These are phyloP conservation scores for Scalesia atractyloides DNA, from an alignment of 129 eudicot species.

Conservation along the genomic window DNA sequence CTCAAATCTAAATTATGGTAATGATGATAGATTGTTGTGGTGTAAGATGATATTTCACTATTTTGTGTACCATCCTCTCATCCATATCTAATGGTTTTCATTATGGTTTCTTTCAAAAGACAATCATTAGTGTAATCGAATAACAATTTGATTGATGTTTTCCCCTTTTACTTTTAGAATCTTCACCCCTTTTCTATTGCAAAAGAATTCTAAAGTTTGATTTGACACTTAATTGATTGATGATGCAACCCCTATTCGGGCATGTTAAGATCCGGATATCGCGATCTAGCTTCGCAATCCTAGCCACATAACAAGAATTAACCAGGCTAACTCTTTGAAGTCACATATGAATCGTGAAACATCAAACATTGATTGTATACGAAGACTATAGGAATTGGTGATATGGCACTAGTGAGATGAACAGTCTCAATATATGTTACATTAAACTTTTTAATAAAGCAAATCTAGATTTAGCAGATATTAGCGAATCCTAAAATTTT, in stretches of 20 bases:
- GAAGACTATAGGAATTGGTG: too few species aligned
- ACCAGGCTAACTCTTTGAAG: too few species aligned
- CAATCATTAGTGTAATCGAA: neutral
- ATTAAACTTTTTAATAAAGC: too few species aligned
- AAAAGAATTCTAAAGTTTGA: neutral
- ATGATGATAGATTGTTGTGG: slow-evolving; percentile 3
- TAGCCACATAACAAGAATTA: too few species aligned
- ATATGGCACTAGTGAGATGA: too few species aligned
- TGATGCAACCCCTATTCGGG: neutral
- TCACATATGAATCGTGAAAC: too few species aligned
- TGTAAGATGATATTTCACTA: slow-evolving; percentile 1
- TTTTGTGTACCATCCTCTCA: neutral
- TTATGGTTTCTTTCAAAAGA: neutral
- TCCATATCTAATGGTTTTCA: neutral
- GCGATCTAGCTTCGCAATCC: too few species aligned
- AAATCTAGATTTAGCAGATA: too few species aligned
- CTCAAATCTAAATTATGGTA: neutral
- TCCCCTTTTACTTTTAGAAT: neutral
- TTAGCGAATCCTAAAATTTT: too few species aligned
- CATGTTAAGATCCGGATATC: neutral
- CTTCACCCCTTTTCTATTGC: neutral
- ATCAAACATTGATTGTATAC: too few species aligned
- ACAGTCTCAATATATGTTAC: too few species aligned
- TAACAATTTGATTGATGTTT: neutral
- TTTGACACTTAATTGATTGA: slow-evolving; percentile 5